Evolutionary conservation across 78 protist species (phyloP).

Genomic region (Pigoraptor vietnamica): DNA sequence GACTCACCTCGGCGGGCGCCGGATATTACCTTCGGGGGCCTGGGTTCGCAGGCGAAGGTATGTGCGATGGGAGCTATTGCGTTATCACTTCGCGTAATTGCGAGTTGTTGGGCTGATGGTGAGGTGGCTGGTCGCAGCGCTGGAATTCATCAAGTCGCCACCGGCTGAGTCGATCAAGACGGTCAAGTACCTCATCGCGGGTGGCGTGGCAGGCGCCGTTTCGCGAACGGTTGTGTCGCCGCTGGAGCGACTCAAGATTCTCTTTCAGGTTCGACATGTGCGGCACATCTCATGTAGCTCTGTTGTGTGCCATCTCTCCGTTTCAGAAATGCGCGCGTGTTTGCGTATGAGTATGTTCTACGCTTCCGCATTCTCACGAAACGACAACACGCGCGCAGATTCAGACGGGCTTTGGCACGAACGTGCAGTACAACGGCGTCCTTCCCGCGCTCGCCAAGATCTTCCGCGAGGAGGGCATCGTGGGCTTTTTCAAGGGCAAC

Average conservation of each 20-base stretch:
- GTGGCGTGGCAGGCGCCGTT: constrained; percentile 86
- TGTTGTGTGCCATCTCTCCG: background rate
- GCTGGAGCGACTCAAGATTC: constrained; percentile 79
- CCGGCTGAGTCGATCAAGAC: background rate
- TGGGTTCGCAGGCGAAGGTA: background rate
- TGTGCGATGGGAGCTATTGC: background rate
- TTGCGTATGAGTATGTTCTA: background rate
- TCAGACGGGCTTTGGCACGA: background rate
- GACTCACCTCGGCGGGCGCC: background rate
- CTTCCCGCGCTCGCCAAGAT: background rate
- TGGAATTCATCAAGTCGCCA: background rate
- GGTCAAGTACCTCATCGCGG: constrained; percentile 53
- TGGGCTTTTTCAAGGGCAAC: constrained; percentile 72
- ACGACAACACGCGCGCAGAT: background rate
- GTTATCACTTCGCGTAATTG: no score
- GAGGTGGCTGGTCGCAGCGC: background rate
- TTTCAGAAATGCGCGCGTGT: background rate
- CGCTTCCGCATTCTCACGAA: background rate
- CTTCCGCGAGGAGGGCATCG: background rate
- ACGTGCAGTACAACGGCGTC: background rate
- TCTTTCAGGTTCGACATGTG: constrained; percentile 71
- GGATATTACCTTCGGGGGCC: background rate
- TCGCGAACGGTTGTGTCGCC: constrained; percentile 83
- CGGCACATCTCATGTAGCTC: no score
- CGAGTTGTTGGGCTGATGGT: background rate